Conservation (phyloP, 108 stramenopile species). For the Schizochytrium sp. region DNA sequence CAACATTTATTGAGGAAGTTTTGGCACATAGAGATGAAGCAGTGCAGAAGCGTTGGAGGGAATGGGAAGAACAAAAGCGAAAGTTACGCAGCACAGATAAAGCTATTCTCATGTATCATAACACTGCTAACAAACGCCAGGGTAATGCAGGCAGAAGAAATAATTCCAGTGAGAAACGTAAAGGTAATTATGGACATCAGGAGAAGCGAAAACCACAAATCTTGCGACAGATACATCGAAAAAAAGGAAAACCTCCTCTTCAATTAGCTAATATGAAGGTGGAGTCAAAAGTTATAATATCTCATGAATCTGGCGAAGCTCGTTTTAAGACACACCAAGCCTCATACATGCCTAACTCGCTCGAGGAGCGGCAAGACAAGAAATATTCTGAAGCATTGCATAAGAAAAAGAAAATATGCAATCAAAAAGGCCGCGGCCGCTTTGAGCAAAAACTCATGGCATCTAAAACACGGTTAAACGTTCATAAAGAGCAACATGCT, state of each 20-base stretch:
- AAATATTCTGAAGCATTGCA: not conserved
- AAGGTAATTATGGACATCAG: no score
- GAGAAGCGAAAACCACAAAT: not conserved
- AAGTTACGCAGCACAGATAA: conserved; percentile 24
- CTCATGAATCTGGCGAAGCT: no score
- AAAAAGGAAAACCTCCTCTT: no score
- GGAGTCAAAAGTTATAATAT: no score
- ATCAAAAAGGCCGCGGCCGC: not conserved
- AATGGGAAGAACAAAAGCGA: conserved; percentile 46
- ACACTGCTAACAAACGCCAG: not conserved
- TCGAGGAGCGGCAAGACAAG: not conserved
- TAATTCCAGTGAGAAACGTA: no score
- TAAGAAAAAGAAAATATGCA: not conserved
- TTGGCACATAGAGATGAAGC: not conserved
- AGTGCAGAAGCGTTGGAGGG: not conserved
- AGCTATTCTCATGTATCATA: not conserved
- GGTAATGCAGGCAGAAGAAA: not conserved
- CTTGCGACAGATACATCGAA: not conserved
- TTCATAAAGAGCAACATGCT: no score
- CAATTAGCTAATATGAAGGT: no score
- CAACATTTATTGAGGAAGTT: conserved; percentile 55
- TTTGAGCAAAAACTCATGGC: not conserved
- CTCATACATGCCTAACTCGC: not conserved
- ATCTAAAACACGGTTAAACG: no score
- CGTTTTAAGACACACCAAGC: not conserved